Conservation (phyloP, 495 filamentous ascomycete genomes). For the Hapsidospora chrysogenum region DNA sequence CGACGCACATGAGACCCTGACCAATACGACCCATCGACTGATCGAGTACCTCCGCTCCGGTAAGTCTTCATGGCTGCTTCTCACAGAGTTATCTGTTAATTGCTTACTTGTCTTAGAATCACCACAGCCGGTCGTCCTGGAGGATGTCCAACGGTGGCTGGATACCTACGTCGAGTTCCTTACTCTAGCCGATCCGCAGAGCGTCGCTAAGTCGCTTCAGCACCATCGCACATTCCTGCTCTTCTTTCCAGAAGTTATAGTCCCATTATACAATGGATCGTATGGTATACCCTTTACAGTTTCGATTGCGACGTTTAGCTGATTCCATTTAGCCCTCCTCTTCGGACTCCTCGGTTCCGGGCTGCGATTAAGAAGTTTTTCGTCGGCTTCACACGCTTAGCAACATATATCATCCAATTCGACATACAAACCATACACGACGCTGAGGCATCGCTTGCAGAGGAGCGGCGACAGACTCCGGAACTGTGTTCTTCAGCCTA, state of each 20-base stretch:
- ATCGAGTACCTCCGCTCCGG: conserved; percentile 19
- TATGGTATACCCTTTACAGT: conserved; percentile 3
- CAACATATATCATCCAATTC: conserved; percentile 14
- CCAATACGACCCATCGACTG: conserved; percentile 18
- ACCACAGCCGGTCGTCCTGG: conserved; percentile 20
- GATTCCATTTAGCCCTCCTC: too few species aligned
- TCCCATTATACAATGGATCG: conserved; percentile 8
- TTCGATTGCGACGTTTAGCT: conserved; percentile 3
- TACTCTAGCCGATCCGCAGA: conserved; percentile 6
- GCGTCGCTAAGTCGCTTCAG: conserved; percentile 17
- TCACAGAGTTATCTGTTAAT: conserved; percentile 2
- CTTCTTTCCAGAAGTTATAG: conserved; percentile 11
- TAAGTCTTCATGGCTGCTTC: conserved; percentile 10
- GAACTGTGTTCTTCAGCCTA: conserved; percentile 14
- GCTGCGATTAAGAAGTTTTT: conserved; percentile 13
- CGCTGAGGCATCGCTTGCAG: too few species aligned
- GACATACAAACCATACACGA: conserved; percentile 8
- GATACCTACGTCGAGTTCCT: conserved; percentile 19
- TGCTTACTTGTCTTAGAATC: conserved; percentile 12
- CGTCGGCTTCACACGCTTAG: conserved; percentile 11
- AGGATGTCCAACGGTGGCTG: conserved; percentile 24
- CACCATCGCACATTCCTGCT: conserved; percentile 22
- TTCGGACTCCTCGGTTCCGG: conserved; percentile 5
- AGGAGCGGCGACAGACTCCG: too few species aligned
- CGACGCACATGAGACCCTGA: conserved; percentile 16